Evolutionary conservation across 2,329 filamentous ascomycete genomes (phyloP), one percentile per base, ranked within the genome.

Genomic region (Dactylellina sp.): DNA sequence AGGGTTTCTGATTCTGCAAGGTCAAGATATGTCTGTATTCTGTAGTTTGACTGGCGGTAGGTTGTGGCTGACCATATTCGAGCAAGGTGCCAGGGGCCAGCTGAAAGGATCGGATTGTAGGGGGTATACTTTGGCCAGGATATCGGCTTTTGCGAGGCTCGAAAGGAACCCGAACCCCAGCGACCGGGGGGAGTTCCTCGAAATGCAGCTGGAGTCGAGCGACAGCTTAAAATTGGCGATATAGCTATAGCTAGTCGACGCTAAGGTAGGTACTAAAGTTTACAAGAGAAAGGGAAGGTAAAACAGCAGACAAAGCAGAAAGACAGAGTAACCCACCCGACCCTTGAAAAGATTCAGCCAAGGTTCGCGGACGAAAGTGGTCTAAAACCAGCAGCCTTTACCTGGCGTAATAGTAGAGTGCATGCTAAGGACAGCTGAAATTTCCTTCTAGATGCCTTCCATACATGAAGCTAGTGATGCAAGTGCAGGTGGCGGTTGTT

Each of bases 401-500:
- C 42, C 24, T 37, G 7, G 11, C 20, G 44, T 46, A 49, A 68
- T 68, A 68, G n/a, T 14, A 16, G 35, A 22, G 11, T 68, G 63
- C 63, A 68, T 68, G 63, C 20, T 68, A 68, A 50, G 32, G 40
- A 39, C 46, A 52, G 52, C 62, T 66, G 53, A 60, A 68, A 44
- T 32, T 62, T 56, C 46, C 59, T 63, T 63, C 59, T 47, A 47
- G 50, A 50, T 47, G 42, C 52, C 46, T 71, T 71, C 66, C 66
- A 64, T 71, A 50, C 63, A 68, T 68, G 63, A 60, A 60, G 63
- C 63, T 68, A 66, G 35, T 52, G 35, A 46, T 68, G 63, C 63
- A 68, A 52, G 63, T 55, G 42, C 25, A 59, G 9, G 39, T 68
- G 63, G 39, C 53, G 46, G 53, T 46, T 46, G 37, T 28, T 47